Conservation (phyloP, 495 filamentous ascomycete species). For the Penicillium bovifimosum region DNA sequence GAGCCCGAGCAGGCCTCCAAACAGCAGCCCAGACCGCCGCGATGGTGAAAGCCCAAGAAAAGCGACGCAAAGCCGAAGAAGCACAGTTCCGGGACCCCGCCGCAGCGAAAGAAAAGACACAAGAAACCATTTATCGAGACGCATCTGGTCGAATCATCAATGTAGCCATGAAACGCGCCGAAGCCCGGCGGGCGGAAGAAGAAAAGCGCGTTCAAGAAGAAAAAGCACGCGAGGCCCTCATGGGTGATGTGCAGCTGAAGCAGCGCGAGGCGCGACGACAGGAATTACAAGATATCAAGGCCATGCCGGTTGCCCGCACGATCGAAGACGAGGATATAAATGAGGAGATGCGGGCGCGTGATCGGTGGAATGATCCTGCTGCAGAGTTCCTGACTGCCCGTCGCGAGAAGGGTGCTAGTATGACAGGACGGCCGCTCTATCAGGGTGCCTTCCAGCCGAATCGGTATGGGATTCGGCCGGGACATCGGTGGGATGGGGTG, state of each 20-base stretch:
- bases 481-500: constrained; percentile 95
- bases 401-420: constrained; percentile 34
- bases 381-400: constrained; percentile 66
- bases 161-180: constrained; percentile 80
- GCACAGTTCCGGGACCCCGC: constrained; percentile 35
- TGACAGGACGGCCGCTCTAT: constrained; percentile 69
- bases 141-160: constrained; percentile 89
- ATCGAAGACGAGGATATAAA: constrained; percentile 83
- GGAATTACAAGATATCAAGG: constrained; percentile 67
- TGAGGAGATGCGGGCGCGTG: constrained; percentile 64
- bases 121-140: constrained; percentile 90
- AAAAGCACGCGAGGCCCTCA: constrained; percentile 57
- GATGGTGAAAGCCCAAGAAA: constrained; percentile 71
- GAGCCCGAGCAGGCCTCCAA: constrained; percentile 81
- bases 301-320: constrained; percentile 72
- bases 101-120: constrained; percentile 35
- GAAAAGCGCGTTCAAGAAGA: constrained; percentile 61
- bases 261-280: constrained; percentile 53
- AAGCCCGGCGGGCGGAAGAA: constrained; percentile 66
- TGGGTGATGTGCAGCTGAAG: constrained; percentile 76
- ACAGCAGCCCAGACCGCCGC: constrained; percentile 68
- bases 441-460: constrained; percentile 77
- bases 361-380: constrained; percentile 92
- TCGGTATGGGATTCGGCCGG: constrained; percentile 88
- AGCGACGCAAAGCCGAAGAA: constrained; percentile 38